These are phyloP conservation scores for Penicillium lagena DNA, from an alignment of 495 filamentous ascomycete genomes.

Conservation along the genomic window DNA sequence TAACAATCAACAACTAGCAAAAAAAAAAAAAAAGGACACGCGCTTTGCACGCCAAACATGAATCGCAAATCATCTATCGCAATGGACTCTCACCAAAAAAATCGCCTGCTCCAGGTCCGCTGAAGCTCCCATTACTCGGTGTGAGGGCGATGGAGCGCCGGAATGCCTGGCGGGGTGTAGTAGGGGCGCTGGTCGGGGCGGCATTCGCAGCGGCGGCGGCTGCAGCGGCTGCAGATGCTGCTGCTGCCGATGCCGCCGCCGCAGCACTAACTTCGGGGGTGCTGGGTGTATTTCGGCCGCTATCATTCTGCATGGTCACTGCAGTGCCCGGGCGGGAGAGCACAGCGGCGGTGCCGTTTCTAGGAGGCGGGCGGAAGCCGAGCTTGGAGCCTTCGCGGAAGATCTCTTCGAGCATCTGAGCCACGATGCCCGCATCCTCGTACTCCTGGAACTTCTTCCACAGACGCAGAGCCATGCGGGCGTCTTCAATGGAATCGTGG, in stretches of 20 bases:
- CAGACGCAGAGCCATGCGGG: conserved; percentile 78
- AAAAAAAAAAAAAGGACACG: neutral
- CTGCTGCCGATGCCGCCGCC: conserved; percentile 2
- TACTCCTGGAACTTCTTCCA: conserved; percentile 91
- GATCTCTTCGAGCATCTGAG: conserved; percentile 70
- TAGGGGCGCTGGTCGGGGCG: conserved; percentile 28
- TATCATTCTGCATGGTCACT: conserved; percentile 35
- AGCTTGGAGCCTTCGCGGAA: conserved; percentile 65
- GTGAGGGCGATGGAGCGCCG: conserved; percentile 41
- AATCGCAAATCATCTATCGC: conserved; percentile 15
- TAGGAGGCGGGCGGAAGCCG: conserved; percentile 66
- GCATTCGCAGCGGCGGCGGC: conserved; percentile 1
- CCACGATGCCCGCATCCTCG: conserved; percentile 70
- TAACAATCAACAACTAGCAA: neutral
- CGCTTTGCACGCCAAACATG: neutral
- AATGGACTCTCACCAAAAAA: conserved; percentile 40
- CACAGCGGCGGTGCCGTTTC: conserved; percentile 27
- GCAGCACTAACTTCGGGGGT: conserved; percentile 23
- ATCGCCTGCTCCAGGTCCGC: conserved; percentile 32
- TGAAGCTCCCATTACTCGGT: conserved; percentile 40
- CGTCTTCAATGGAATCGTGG: conserved; percentile 93
- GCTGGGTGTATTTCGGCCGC: conserved; percentile 39
- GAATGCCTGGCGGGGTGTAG: conserved; percentile 40
- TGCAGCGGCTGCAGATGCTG: neutral
- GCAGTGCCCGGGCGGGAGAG: conserved; percentile 41